Percentiles rank a stretch among this genome's conserved stretches.
phyloP scores from a whole-genome alignment of 371 early-diverging fungal genomes.

The Rhizopus sp. region DNA sequence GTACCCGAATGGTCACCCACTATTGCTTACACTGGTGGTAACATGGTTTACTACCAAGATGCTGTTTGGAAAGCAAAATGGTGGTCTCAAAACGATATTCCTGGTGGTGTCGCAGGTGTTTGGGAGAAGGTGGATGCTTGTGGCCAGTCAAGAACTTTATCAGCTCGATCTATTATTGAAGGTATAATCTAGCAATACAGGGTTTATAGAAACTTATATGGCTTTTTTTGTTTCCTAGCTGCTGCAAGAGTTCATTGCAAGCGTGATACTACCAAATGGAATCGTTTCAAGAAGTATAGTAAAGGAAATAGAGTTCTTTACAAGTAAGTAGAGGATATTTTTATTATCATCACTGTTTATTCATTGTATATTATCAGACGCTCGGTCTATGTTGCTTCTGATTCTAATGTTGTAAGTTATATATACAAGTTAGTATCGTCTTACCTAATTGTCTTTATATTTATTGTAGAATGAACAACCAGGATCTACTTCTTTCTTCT shows the following conservation, averaged over 20 bases:
- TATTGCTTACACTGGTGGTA: conserved; percentile 22
- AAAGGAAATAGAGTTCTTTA: conserved; percentile 1
- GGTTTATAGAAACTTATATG: not conserved
- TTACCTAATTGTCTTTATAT: not conserved
- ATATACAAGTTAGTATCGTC: not conserved
- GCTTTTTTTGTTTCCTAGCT: not conserved
- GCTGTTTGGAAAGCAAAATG: conserved; percentile 46
- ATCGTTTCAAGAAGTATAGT: not conserved
- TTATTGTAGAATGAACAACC: not conserved
- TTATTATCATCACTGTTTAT: not conserved
- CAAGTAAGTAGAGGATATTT: not conserved
- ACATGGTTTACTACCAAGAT: conserved; percentile 38
- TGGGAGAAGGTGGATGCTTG: conserved; percentile 35
- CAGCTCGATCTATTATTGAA: not conserved
- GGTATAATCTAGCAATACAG: not conserved
- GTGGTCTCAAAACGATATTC: conserved; percentile 54
- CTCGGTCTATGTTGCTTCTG: not conserved
- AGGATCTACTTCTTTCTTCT: too few relatives aligned
- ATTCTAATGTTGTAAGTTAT: not conserved
- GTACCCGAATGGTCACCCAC: conserved; percentile 28
- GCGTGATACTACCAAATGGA: not conserved
- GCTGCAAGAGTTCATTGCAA: not conserved
- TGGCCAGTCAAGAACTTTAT: not conserved
- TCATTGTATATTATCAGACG: not conserved
- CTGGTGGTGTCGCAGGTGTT: conserved; percentile 33